Percentiles rank a stretch among this genome's conserved stretches.
Evolutionary conservation across 1,139 yeast species (phyloP).

Genomic region (Kluyveromyces sp.): DNA sequence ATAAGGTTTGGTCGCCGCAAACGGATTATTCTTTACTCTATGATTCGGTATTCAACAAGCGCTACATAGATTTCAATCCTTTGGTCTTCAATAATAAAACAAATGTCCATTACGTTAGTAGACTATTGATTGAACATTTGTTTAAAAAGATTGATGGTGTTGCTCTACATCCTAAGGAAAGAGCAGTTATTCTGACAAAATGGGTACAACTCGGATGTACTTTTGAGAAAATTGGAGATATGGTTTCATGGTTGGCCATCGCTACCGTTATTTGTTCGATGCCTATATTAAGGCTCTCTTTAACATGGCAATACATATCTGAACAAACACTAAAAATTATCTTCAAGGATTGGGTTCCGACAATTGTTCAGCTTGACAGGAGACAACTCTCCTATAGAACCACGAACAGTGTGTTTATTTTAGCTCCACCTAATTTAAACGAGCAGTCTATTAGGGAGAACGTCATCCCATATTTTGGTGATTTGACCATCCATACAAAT

Average conservation of each 20-base stretch:
- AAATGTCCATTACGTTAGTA: slow-evolving; percentile 71
- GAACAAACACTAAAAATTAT: slow-evolving; percentile 53
- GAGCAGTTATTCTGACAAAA: slow-evolving; percentile 64
- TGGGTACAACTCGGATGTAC: slow-evolving; percentile 84
- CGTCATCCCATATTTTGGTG: slow-evolving; percentile 90
- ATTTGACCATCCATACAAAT: slow-evolving; percentile 38
- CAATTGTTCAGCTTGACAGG: slow-evolving; percentile 79
- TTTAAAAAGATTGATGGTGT: slow-evolving; percentile 32
- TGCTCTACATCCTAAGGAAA: slow-evolving; percentile 29
- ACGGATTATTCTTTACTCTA: slow-evolving; percentile 51
- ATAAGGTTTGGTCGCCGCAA: slow-evolving; percentile 67
- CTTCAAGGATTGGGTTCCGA: slow-evolving; percentile 88
- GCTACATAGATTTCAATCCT: slow-evolving; percentile 33
- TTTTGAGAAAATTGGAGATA: slow-evolving; percentile 77
- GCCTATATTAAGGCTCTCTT: slow-evolving; percentile 66
- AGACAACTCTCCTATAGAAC: slow-evolving; percentile 53
- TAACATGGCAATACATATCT: slow-evolving; percentile 72
- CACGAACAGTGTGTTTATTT: slow-evolving; percentile 33
- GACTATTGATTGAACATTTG: slow-evolving; percentile 63
- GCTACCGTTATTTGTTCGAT: slow-evolving; percentile 78
- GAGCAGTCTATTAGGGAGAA: slow-evolving; percentile 65
- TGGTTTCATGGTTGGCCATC: slow-evolving; percentile 92
- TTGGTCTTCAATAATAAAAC: slow-evolving; percentile 58
- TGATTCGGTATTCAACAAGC: slow-evolving; percentile 33
- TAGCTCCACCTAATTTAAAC: slow-evolving; percentile 84